phyloP scores from a whole-genome alignment of 2,329 filamentous ascomycete genomes.

The Xylaria sp. region DNA sequence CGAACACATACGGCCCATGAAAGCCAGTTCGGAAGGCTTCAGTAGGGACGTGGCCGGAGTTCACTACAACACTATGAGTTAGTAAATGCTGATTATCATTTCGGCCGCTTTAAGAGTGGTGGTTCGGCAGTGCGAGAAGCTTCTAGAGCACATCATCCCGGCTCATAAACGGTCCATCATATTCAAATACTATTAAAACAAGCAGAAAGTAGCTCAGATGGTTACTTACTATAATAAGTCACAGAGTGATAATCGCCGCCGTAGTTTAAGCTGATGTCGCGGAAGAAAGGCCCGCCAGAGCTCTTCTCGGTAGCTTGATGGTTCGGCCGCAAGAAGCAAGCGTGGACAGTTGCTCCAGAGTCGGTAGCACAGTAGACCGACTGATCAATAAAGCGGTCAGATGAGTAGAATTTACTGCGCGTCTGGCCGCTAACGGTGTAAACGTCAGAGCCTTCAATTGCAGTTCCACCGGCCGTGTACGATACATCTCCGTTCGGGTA shows the following conservation, averaged over 20 bases:
- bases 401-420: conserved; percentile 71
- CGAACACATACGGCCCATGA: conserved; percentile 68
- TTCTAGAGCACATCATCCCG: not conserved
- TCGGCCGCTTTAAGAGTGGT: not conserved
- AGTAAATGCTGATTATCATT: not conserved
- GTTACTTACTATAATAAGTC: conserved; percentile 62
- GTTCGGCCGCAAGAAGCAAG: conserved; percentile 50
- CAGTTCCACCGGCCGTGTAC: conserved; percentile 57
- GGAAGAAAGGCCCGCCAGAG: conserved; percentile 67
- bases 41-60: conserved; percentile 66
- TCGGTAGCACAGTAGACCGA: conserved; percentile 62
- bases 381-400: conserved; percentile 70
- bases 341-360: conserved; percentile 45
- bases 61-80: conserved; percentile 51
- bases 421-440: conserved; percentile 65
- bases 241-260: conserved; percentile 61
- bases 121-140: not conserved
- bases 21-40: conserved; percentile 67
- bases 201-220: not conserved
- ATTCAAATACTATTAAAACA: not conserved
- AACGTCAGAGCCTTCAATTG: conserved; percentile 61
- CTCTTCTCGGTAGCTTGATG: conserved; percentile 64
- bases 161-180: not conserved
- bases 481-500: conserved; percentile 59
- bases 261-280: conserved; percentile 67